These are phyloP conservation scores for Myrica gale DNA, from an alignment of 306 rosid genomes.

Conservation along the genomic window DNA sequence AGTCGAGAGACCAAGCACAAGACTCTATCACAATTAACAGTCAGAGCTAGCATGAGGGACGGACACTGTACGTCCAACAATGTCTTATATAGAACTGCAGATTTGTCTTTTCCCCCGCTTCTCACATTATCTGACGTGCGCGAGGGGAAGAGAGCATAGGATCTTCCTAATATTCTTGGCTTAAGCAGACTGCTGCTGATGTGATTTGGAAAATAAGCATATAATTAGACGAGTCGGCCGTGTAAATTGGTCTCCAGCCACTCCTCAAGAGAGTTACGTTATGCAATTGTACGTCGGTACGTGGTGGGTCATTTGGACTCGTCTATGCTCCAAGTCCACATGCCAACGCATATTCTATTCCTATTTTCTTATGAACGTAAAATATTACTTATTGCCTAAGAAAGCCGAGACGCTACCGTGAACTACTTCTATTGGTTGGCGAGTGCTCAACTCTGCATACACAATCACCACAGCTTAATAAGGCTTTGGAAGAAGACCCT, in stretches of 20 bases:
- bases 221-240: background rate
- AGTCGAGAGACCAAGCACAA: background rate
- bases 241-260: background rate
- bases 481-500: background rate
- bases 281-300: background rate
- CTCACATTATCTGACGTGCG: too few species aligned
- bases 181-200: background rate
- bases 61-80: too few species aligned
- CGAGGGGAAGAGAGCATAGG: too few species aligned
- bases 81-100: too few species aligned
- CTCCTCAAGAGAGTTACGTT: background rate
- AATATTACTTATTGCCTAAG: constrained; percentile 4
- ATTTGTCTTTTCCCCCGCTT: too few species aligned
- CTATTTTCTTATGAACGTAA: background rate
- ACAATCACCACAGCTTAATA: background rate
- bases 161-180: too few species aligned
- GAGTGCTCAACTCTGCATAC: background rate
- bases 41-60: background rate
- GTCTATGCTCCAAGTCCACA: background rate
- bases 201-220: too few species aligned
- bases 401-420: background rate
- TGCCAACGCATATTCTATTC: background rate
- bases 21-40: background rate
- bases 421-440: background rate
- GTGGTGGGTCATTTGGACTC: background rate